Percentiles rank a stretch among this genome's conserved stretches.
Evolutionary conservation across 2,329 filamentous ascomycete genomes (phyloP).

Genomic region (Fusarium sarcochroum): DNA sequence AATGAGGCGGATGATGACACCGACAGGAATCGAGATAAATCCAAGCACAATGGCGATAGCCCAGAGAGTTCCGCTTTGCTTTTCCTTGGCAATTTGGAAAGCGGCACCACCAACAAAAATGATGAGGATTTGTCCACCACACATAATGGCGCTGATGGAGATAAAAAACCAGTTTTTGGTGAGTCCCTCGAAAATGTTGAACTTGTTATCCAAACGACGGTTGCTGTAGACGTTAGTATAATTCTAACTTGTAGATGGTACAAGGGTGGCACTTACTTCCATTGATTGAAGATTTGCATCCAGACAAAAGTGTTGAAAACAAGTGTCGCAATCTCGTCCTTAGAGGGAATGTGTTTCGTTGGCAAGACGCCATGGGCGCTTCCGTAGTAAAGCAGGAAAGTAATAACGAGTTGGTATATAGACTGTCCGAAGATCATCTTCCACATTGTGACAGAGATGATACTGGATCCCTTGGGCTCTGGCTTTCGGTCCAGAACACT

Average conservation of each 20-base stretch:
- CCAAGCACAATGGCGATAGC: constrained; percentile 88
- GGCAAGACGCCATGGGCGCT: constrained; percentile 59
- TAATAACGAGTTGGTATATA: constrained; percentile 85
- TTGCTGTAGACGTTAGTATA: constrained; percentile 67
- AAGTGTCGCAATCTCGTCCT: constrained; percentile 77
- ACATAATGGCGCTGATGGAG: constrained; percentile 86
- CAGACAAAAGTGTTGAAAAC: constrained; percentile 99
- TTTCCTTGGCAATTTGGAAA: constrained; percentile 76
- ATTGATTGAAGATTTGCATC: constrained; percentile 99
- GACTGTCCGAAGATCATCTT: constrained; percentile 98
- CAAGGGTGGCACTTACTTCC: constrained; percentile 76
- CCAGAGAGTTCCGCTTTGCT: constrained; percentile 84
- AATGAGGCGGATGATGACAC: constrained; percentile 83
- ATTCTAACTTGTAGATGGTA: not conserved
- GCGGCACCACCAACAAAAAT: constrained; percentile 87
- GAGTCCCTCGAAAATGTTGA: constrained; percentile 96
- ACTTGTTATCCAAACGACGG: constrained; percentile 91
- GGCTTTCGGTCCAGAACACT: constrained; percentile 84
- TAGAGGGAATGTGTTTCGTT: constrained; percentile 59
- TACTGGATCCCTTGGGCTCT: constrained; percentile 68
- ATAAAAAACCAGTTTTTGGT: constrained; percentile 90
- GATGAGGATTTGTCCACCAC: constrained; percentile 90
- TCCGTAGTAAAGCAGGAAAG: constrained; percentile 87
- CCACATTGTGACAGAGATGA: constrained; percentile 95
- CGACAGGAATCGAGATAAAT: constrained; percentile 86